Percentiles rank a stretch among this genome's conserved stretches.
Evolutionary conservation across 441 rosid species (phyloP).

Genomic region (Bocquillonia castaneifolia): DNA sequence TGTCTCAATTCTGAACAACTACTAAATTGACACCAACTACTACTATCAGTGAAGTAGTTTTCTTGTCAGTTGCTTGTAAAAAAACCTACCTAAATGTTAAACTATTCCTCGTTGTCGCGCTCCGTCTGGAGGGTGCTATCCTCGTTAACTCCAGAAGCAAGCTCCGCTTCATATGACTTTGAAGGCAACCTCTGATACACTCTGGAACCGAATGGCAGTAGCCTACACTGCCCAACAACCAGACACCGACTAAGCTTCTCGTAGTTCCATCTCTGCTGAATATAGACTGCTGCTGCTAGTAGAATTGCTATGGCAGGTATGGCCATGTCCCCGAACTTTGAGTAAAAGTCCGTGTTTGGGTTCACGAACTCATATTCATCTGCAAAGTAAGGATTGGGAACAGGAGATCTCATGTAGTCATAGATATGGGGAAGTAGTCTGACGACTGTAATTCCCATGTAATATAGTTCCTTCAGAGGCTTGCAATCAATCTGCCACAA

Average conservation of each 20-base stretch:
- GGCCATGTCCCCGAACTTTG: conserved; percentile 64
- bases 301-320: conserved; percentile 59
- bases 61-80: neutral
- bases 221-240: conserved; percentile 39
- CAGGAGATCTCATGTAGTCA: conserved; percentile 49
- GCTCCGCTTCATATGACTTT: conserved; percentile 56
- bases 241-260: conserved; percentile 58
- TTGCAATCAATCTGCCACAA: conserved; percentile 61
- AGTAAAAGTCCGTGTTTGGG: conserved; percentile 64
- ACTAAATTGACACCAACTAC: neutral
- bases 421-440: conserved; percentile 75
- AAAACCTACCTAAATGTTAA: neutral
- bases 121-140: conserved; percentile 20
- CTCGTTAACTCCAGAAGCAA: conserved; percentile 41
- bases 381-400: conserved; percentile 55
- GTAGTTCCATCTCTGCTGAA: conserved; percentile 76
- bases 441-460: conserved; percentile 55
- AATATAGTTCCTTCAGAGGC: conserved; percentile 62
- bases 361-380: conserved; percentile 65
- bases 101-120: conserved; percentile 40
- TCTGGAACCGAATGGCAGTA: conserved; percentile 56
- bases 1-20: neutral
- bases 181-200: conserved; percentile 62
- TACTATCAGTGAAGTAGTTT: no score
- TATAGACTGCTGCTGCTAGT: conserved; percentile 46